Evolutionary conservation across 345 rosid species (phyloP).

Genomic region (Brassica cretica): DNA sequence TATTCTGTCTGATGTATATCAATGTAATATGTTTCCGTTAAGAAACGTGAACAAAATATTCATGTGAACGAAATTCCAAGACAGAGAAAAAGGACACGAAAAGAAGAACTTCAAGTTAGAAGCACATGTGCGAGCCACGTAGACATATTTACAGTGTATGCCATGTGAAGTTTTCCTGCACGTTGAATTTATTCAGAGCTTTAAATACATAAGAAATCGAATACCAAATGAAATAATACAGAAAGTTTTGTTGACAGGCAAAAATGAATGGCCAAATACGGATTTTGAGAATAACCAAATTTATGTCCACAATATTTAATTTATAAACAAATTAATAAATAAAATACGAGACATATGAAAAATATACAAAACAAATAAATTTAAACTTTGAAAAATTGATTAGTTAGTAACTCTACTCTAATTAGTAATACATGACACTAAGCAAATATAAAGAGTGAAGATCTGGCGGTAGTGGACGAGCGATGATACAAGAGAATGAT

Average conservation of each 20-base stretch:
- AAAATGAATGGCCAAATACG: background rate
- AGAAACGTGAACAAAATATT: background rate
- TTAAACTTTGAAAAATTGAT: background rate
- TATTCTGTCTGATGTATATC: slow-evolving; percentile 18
- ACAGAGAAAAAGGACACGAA: slow-evolving; percentile 3
- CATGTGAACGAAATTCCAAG: slow-evolving; percentile 15
- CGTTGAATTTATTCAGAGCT: slow-evolving; percentile 20
- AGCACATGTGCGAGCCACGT: slow-evolving; percentile 44
- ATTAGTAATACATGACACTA: slow-evolving; percentile 30
- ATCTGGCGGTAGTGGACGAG: slow-evolving; percentile 33
- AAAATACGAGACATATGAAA: background rate
- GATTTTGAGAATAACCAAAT: background rate
- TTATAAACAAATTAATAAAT: background rate
- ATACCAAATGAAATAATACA: background rate
- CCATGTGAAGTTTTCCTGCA: slow-evolving; percentile 37
- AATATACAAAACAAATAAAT: background rate
- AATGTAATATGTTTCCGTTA: slow-evolving; percentile 8
- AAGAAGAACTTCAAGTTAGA: slow-evolving; percentile 9
- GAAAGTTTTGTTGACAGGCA: background rate
- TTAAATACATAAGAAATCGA: background rate
- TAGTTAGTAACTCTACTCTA: slow-evolving; percentile 5
- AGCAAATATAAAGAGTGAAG: slow-evolving; percentile 13
- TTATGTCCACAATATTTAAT: background rate
- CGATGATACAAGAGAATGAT: slow-evolving; percentile 43
- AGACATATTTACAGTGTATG: slow-evolving; percentile 29